Percentiles rank a stretch among this genome's conserved stretches.
Conservation (phyloP, 768 basidiomycete genomes). For the Psilocybe tampanensis region DNA sequence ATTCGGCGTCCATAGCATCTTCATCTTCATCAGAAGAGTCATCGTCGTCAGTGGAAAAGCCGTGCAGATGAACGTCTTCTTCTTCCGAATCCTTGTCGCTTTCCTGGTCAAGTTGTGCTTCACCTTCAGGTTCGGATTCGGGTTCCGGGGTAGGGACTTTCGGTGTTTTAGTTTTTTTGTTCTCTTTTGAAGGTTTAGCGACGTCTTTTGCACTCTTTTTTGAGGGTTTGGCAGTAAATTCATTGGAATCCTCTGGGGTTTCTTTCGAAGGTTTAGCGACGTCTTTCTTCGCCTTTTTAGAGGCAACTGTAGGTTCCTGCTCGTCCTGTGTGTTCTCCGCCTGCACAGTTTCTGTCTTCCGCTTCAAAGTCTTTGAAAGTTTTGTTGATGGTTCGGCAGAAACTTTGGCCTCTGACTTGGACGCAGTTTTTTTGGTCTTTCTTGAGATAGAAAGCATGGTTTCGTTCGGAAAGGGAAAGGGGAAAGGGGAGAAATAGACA, state of each 20-base stretch:
- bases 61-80: conserved; percentile 55
- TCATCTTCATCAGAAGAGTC: conserved; percentile 76
- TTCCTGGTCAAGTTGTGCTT: conserved; percentile 13
- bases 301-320: conserved; percentile 9
- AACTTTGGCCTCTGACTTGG: conserved; percentile 9
- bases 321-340: conserved; percentile 13
- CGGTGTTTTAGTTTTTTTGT: conserved; percentile 22
- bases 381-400: conserved; percentile 11
- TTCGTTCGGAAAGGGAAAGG: not conserved
- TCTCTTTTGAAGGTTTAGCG: conserved; percentile 6
- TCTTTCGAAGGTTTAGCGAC: conserved; percentile 6
- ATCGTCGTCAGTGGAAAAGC: conserved; percentile 78
- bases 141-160: conserved; percentile 25
- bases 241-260: too few species aligned
- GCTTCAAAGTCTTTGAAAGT: conserved; percentile 28
- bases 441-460: conserved; percentile 12
- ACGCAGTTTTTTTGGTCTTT: conserved; percentile 16
- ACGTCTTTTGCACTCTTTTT: too few species aligned
- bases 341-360: conserved; percentile 29
- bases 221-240: too few species aligned
- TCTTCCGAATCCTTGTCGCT: conserved; percentile 24
- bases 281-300: conserved; percentile 22
- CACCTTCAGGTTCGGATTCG: conserved; percentile 23
- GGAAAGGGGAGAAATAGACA: not conserved
- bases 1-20: conserved; percentile 51